Evolutionary conservation across 306 rosid genomes (phyloP).

Genomic region (Lagenaria siceraria): DNA sequence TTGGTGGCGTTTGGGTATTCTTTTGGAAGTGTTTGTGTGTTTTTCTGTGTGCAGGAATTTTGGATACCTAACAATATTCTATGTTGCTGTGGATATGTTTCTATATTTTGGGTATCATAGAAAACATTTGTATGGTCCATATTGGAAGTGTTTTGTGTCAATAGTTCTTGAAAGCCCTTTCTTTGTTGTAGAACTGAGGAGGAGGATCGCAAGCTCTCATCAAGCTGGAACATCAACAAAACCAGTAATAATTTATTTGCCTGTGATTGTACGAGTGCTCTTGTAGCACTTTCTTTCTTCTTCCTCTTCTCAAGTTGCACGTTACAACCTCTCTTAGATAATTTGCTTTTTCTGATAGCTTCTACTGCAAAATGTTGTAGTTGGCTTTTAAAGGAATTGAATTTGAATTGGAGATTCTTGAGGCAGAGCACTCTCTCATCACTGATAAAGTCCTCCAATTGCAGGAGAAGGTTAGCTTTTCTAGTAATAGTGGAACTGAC

Average conservation of each 20-base stretch:
- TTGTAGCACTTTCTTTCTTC: background rate
- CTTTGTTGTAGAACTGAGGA: slow-evolving; percentile 50
- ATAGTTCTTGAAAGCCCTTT: slow-evolving; percentile 6
- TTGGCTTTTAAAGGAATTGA: slow-evolving; percentile 57
- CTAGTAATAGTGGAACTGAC: background rate
- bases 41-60: too few relatives aligned
- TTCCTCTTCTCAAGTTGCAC: background rate
- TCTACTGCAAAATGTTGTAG: slow-evolving; percentile 30
- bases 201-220: slow-evolving; percentile 42
- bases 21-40: too few relatives aligned
- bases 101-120: background rate
- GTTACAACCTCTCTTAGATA: background rate
- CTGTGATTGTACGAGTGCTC: slow-evolving; percentile 3
- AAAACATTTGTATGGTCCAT: background rate
- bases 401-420: slow-evolving; percentile 72
- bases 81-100: background rate
- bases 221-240: slow-evolving; percentile 41
- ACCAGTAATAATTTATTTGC: slow-evolving; percentile 32
- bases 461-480: slow-evolving; percentile 51
- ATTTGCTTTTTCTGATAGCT: slow-evolving; percentile 1
- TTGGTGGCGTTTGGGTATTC: too few relatives aligned
- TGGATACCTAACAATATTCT: too few relatives aligned
- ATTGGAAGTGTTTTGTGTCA: background rate
- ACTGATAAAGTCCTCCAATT: slow-evolving; percentile 52
- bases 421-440: slow-evolving; percentile 53